These are phyloP conservation scores for Fusarium pseudocircinatum DNA, from an alignment of 2,329 filamentous ascomycete species.

Conservation along the genomic window DNA sequence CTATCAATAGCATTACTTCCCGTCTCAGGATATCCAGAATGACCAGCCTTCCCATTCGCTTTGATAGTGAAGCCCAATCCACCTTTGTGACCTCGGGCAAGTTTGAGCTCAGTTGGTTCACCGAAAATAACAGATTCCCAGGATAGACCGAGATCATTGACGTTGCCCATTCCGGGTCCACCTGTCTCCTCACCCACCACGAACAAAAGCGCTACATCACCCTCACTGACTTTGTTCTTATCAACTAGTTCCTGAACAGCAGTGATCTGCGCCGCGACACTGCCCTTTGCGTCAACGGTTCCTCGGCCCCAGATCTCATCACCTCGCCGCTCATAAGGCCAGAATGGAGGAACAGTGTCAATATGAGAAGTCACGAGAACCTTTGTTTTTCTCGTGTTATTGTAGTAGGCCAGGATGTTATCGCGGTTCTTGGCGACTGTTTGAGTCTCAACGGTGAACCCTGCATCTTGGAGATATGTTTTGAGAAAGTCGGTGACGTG, in stretches of 20 bases:
- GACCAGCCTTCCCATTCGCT: background rate
- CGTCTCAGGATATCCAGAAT: conserved; percentile 4
- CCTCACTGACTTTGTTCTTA: fast-evolving
- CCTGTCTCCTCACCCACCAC: background rate
- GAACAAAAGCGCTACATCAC: background rate
- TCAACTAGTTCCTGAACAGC: background rate
- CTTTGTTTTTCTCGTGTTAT: background rate
- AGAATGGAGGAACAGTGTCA: conserved; percentile 5
- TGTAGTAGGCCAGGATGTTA: conserved; percentile 2
- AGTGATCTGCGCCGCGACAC: background rate
- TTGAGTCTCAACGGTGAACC: background rate
- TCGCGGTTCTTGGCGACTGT: background rate
- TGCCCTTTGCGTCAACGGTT: conserved; percentile 2
- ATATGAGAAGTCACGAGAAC: conserved; percentile 6
- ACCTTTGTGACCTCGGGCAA: background rate
- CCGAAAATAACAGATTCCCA: conserved; percentile 12
- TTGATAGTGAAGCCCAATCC: background rate
- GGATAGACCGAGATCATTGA: background rate
- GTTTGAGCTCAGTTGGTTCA: conserved; percentile 8
- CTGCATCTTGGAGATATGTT: background rate
- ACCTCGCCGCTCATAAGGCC: conserved; percentile 1
- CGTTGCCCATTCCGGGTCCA: background rate
- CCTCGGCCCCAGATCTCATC: conserved; percentile 13
- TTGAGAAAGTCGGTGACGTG: background rate
- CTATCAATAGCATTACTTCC: conserved; percentile 10